These are phyloP conservation scores for Castanea mollissima DNA, from an alignment of 306 rosid genomes.

Conservation along the genomic window DNA sequence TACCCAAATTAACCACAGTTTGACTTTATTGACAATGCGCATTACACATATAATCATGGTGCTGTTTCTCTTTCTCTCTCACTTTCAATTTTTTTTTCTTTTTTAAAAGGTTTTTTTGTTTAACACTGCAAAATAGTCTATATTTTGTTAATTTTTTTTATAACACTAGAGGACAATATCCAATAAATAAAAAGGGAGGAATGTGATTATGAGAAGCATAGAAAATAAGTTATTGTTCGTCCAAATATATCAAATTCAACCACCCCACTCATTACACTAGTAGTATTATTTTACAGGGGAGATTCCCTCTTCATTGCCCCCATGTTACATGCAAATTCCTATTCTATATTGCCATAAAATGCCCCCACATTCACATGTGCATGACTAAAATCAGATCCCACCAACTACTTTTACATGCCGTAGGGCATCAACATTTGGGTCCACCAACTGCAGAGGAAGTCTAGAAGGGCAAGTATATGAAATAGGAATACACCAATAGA, in stretches of 20 bases:
- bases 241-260: constrained; percentile 39
- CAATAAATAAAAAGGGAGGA: constrained; percentile 10
- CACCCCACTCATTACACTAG: constrained; percentile 27
- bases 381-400: constrained; percentile 21
- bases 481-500: neutral
- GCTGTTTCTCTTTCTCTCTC: neutral
- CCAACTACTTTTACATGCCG: constrained; percentile 16
- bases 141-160: too few species aligned
- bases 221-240: constrained; percentile 26
- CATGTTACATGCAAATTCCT: constrained; percentile 14
- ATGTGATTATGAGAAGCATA: constrained; percentile 31
- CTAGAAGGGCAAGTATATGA: constrained; percentile 20
- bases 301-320: constrained; percentile 29
- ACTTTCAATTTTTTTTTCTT: neutral
- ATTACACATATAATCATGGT: constrained; percentile 19
- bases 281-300: constrained; percentile 3
- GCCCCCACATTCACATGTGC: constrained; percentile 29
- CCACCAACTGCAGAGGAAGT: constrained; percentile 9
- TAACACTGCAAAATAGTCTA: neutral
- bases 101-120: too few species aligned
- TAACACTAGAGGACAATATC: neutral
- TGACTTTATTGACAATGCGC: constrained; percentile 7
- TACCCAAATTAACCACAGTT: constrained; percentile 9
- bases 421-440: neutral
- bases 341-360: constrained; percentile 22